Evolutionary conservation across 768 basidiomycete genomes (phyloP), one percentile per base, ranked within the genome.

Genomic region (Mrakia blollopis): DNA sequence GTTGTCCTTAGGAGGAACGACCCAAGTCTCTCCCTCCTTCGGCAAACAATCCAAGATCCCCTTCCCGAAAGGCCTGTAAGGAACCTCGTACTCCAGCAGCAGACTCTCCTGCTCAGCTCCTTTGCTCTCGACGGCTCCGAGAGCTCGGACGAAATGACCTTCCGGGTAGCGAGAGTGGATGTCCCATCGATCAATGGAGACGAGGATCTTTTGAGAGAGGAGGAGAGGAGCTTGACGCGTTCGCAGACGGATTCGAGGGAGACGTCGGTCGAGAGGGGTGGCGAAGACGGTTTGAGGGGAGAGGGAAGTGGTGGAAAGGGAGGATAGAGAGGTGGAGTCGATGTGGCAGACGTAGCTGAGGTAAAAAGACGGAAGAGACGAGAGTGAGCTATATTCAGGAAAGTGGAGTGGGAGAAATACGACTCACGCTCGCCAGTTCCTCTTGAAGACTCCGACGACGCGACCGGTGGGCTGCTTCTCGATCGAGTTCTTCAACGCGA

Each of bases 41-140:
- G 97, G 97, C 80, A 99, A 84, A 82, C 97, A 98, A 79, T 92
- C 90, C 80, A 97, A 81, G 63, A 98, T 94, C 3, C 94, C 93
- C 83, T 90, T 92, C n/a, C 94, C 94, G 83, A 99, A 99, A 2
- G 97, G 93, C 79, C 96, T 83, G 82, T 98, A 98, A 0, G 94
- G 94, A 10, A 98, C 93, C 73, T 97, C 97, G 82, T 91, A 98
- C 83, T 99, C 96, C 39, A 98, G 85, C 80, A 99, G 83, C 75
- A 99, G 81, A 82, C 92, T 93, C 84, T 98, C 96, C 82, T 94
- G 91, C 81, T 98, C 96, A 0, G 95, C 95, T 82, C 96, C 94
- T 83, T 98, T 97, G 83, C 91, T 92, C 81, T 94, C 96, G 0
- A 90, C 93, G 80, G 89, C 89, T 3, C 97, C 97, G 0, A 99